Evolutionary conservation across 179 eudicot species (phyloP).

Genomic region (Sideroxylon spinosum): DNA sequence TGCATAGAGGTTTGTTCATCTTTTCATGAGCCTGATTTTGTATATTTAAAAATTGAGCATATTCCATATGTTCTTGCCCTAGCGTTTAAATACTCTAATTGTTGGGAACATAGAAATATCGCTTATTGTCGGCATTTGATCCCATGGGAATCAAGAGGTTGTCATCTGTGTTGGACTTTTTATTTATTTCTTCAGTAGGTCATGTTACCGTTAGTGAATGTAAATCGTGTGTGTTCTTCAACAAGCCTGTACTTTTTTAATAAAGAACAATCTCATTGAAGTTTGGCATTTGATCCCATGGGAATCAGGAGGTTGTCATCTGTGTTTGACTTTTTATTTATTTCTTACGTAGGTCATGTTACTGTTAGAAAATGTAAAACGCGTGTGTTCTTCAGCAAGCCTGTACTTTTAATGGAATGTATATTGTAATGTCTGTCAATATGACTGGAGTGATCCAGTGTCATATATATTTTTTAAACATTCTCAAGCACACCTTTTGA

Average conservation of each 20-base stretch:
- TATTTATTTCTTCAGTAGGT: background rate
- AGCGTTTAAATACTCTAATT: background rate
- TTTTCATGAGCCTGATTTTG: background rate
- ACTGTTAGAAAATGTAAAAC: background rate
- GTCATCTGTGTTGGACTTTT: background rate
- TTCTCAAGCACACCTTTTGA: background rate
- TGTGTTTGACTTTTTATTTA: background rate
- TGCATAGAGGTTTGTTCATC: constrained; percentile 65
- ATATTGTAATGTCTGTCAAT: background rate
- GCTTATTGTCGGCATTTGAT: constrained; percentile 3
- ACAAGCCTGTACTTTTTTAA: too few species aligned
- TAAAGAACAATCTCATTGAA: too few species aligned
- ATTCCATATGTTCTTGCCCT: background rate
- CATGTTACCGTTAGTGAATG: background rate
- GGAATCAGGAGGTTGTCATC: background rate
- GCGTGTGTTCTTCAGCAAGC: too few species aligned
- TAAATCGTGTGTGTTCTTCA: too few species aligned
- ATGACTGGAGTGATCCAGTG: background rate
- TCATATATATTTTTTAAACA: background rate
- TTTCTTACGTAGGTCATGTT: background rate
- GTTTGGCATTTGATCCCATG: background rate
- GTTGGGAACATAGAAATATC: background rate
- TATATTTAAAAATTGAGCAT: background rate
- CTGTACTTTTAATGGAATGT: background rate
- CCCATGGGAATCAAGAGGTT: background rate